These are phyloP conservation scores for Globisporangium canariense DNA, from an alignment of 352 stramenopile genomes.

Conservation along the genomic window DNA sequence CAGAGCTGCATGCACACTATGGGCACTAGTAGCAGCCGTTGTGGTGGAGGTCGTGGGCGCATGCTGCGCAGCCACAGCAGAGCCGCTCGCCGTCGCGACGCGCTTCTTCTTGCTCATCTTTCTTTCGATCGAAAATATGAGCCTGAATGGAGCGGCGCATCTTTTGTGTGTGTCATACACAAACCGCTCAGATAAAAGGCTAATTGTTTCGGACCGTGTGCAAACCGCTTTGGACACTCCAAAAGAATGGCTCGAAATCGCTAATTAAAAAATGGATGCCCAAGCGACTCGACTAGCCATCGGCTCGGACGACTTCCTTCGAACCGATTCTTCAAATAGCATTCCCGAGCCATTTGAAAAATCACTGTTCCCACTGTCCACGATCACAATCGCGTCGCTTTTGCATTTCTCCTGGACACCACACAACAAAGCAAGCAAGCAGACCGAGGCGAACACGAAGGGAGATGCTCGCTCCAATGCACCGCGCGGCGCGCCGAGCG, in stretches of 20 bases:
- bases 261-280: too few relatives aligned
- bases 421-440: neutral
- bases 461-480: constrained; percentile 11
- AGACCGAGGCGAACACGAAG: neutral
- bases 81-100: neutral
- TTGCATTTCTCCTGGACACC: constrained; percentile 4
- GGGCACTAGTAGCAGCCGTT: neutral
- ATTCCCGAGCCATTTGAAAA: too few relatives aligned
- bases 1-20: neutral
- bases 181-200: too few relatives aligned
- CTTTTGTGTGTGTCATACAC: too few relatives aligned
- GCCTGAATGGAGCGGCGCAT: neutral
- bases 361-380: too few relatives aligned
- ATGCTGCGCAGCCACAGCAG: neutral
- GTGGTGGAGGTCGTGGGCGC: neutral
- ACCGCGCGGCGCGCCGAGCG: constrained; percentile 8
- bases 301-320: too few relatives aligned
- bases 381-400: neutral
- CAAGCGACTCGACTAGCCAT: too few relatives aligned
- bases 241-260: too few relatives aligned
- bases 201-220: too few relatives aligned
- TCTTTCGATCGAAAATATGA: neutral
- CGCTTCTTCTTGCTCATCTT: constrained; percentile 45
- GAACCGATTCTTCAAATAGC: too few relatives aligned
- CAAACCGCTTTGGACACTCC: too few relatives aligned